Percentiles rank a stretch among this genome's conserved stretches.
Evolutionary conservation across 495 filamentous ascomycete species (phyloP).

Genomic region (Tuber brumale): DNA sequence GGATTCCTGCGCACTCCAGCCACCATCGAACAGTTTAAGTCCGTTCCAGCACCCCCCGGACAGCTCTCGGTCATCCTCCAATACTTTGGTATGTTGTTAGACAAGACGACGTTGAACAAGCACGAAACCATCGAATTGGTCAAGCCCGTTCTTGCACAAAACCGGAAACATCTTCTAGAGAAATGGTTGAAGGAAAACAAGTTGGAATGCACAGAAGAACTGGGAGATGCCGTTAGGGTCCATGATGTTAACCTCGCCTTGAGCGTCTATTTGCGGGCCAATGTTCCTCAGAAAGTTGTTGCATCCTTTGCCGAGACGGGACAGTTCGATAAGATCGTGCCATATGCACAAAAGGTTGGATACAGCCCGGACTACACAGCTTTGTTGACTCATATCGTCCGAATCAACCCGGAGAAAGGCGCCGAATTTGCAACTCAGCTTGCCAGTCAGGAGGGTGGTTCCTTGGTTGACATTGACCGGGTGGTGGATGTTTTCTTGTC

Average conservation of each 20-base stretch:
- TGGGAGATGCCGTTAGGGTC: constrained; percentile 84
- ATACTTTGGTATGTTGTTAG: constrained; percentile 94
- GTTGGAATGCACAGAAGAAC: constrained; percentile 86
- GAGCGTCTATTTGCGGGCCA: constrained; percentile 77
- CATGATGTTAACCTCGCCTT: constrained; percentile 84
- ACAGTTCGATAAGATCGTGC: constrained; percentile 90
- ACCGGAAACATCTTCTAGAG: constrained; percentile 89
- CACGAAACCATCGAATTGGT: constrained; percentile 92
- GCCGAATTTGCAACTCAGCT: constrained; percentile 86
- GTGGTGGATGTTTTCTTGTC: constrained; percentile 96
- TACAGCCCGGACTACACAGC: constrained; percentile 89
- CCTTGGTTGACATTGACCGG: constrained; percentile 85
- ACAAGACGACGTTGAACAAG: constrained; percentile 87
- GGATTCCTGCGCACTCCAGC: constrained; percentile 89
- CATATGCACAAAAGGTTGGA: constrained; percentile 72
- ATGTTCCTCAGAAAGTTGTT: constrained; percentile 83
- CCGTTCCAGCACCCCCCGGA: constrained; percentile 61
- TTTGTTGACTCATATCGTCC: constrained; percentile 84
- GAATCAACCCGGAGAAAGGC: constrained; percentile 87
- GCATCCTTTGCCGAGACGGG: constrained; percentile 92
- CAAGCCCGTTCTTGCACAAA: constrained; percentile 82
- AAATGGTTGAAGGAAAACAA: constrained; percentile 98
- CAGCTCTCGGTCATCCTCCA: constrained; percentile 90
- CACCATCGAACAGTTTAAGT: constrained; percentile 93
- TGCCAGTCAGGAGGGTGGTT: constrained; percentile 75